Conservation (phyloP, 805 yeast species). For the Pichia eremophila region DNA sequence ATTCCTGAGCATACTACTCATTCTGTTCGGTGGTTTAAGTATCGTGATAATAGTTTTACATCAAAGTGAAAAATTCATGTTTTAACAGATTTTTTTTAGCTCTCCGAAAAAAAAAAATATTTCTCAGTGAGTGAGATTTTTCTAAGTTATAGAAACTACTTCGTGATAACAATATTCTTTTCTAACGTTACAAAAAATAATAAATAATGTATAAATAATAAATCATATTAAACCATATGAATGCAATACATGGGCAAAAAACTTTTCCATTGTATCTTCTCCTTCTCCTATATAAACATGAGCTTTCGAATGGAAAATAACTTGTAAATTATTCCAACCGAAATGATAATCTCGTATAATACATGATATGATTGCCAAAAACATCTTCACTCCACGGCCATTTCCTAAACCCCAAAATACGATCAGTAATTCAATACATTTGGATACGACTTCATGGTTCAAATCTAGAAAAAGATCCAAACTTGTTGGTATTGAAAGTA, state of each 20-base stretch:
- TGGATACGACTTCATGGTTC: neutral
- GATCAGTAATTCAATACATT: slow-evolving; percentile 18
- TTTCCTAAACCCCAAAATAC: slow-evolving; percentile 14
- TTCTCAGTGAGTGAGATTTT: too few species aligned
- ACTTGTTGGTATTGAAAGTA: slow-evolving; percentile 5
- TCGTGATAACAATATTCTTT: neutral
- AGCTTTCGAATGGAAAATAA: slow-evolving; percentile 13
- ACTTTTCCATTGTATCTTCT: slow-evolving; percentile 18
- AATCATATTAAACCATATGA: slow-evolving; percentile 20
- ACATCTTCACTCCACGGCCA: slow-evolving; percentile 4
- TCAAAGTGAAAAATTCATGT: neutral
- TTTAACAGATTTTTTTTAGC: neutral
- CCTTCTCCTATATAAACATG: slow-evolving; percentile 10
- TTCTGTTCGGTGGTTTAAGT: too few species aligned
- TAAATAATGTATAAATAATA: neutral
- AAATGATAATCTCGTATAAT: slow-evolving; percentile 41
- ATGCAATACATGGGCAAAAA: slow-evolving; percentile 22
- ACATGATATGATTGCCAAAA: slow-evolving; percentile 31
- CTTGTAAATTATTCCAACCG: slow-evolving; percentile 34
- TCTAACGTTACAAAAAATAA: neutral
- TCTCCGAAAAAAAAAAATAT: neutral
- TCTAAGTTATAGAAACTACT: too few species aligned
- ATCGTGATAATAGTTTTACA: neutral
- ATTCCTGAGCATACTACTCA: neutral
- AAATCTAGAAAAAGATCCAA: slow-evolving; percentile 5